These are phyloP conservation scores for Scorias spongiosa DNA, from an alignment of 2,329 filamentous ascomycete species.

Conservation along the genomic window DNA sequence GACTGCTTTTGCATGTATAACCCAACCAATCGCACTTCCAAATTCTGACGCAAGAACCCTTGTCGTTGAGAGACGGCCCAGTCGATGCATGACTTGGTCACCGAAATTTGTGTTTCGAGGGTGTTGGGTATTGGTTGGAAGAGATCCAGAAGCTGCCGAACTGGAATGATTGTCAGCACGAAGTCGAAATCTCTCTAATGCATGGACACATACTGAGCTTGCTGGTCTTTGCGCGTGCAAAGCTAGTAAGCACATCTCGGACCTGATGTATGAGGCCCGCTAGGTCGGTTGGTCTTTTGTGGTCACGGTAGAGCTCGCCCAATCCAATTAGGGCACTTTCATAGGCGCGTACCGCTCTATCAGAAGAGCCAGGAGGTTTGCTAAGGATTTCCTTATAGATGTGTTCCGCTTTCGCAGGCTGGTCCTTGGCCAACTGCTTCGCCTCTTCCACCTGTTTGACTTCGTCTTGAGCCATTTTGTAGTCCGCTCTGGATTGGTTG, in stretches of 20 bases:
- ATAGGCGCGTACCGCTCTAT: constrained; percentile 79
- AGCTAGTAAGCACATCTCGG: constrained; percentile 79
- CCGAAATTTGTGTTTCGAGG: constrained; percentile 81
- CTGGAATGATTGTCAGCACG: constrained; percentile 21
- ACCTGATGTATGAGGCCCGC: constrained; percentile 83
- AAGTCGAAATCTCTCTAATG: neutral
- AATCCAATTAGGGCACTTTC: constrained; percentile 77
- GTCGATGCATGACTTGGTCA: constrained; percentile 98
- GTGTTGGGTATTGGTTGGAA: constrained; percentile 89
- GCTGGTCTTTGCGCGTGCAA: constrained; percentile 96
- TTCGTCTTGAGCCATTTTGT: constrained; percentile 36
- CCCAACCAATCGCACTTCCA: constrained; percentile 84
- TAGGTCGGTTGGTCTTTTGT: constrained; percentile 68
- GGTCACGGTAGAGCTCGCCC: constrained; percentile 83
- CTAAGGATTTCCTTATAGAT: constrained; percentile 84
- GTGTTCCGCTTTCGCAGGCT: constrained; percentile 70
- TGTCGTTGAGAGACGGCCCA: constrained; percentile 92
- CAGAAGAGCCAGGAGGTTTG: constrained; percentile 67
- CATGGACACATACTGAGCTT: constrained; percentile 63
- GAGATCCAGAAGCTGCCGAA: constrained; percentile 90
- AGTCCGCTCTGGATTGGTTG: neutral
- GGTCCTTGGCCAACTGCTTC: constrained; percentile 63
- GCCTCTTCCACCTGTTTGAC: constrained; percentile 70
- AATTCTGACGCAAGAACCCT: constrained; percentile 92
- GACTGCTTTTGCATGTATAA: constrained; percentile 96